These are phyloP conservation scores for Trichosanthes truncata DNA, from an alignment of 306 rosid species.

Conservation along the genomic window DNA sequence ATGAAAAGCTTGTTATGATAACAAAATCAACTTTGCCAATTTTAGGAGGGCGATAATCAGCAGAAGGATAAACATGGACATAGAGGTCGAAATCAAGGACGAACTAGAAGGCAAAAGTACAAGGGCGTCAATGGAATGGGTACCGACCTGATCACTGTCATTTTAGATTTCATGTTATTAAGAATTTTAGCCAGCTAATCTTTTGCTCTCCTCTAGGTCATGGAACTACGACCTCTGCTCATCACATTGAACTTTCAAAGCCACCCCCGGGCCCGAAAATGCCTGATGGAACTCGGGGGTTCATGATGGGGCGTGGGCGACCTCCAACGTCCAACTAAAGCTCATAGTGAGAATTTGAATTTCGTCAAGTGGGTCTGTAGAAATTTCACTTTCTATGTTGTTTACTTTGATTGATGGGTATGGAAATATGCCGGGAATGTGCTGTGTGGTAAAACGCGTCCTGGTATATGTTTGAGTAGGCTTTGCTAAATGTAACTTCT, in stretches of 20 bases:
- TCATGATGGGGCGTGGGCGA: slow-evolving; percentile 92
- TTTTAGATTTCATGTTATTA: neutral
- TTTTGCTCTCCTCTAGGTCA: slow-evolving; percentile 40
- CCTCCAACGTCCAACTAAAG: slow-evolving; percentile 34
- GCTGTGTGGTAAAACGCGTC: neutral
- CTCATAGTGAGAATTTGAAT: slow-evolving; percentile 19
- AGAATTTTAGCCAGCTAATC: neutral
- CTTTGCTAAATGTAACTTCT: neutral
- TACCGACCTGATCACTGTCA: slow-evolving; percentile 3
- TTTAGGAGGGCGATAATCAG: slow-evolving; percentile 48
- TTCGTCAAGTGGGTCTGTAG: neutral
- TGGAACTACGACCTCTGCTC: slow-evolving; percentile 47
- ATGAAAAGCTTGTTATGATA: neutral
- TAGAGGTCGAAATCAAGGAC: slow-evolving; percentile 52
- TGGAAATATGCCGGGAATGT: neutral
- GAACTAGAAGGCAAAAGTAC: slow-evolving; percentile 56
- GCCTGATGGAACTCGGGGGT: slow-evolving; percentile 98
- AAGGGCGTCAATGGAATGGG: slow-evolving; percentile 67
- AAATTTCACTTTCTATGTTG: neutral
- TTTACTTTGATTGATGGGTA: neutral
- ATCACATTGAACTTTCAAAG: slow-evolving; percentile 49
- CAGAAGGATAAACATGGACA: slow-evolving; percentile 64
- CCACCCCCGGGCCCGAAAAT: slow-evolving; percentile 97
- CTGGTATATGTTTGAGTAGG: neutral
- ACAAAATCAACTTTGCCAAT: slow-evolving; percentile 11